Percentiles rank a stretch among this genome's conserved stretches.
phyloP scores from a whole-genome alignment of 129 eudicot genomes.

The Glebionis coronaria region DNA sequence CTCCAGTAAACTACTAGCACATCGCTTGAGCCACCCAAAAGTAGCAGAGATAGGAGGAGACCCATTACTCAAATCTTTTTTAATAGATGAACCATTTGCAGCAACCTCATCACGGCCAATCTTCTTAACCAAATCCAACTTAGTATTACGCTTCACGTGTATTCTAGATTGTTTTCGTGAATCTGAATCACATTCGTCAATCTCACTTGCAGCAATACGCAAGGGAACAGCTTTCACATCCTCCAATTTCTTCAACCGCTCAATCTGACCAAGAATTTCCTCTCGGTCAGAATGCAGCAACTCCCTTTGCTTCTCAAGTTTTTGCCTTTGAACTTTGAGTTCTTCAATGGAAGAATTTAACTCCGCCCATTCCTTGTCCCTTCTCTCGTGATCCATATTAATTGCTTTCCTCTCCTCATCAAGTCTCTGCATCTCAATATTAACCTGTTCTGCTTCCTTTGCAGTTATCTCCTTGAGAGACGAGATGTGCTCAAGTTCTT shows the following conservation, averaged over 20 bases:
- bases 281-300: constrained; percentile 64
- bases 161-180: constrained; percentile 34
- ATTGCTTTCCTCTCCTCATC: constrained; percentile 68
- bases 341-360: constrained; percentile 66
- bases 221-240: constrained; percentile 49
- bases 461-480: constrained; percentile 60
- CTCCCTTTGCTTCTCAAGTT: constrained; percentile 88
- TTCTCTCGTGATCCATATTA: constrained; percentile 68
- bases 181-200: constrained; percentile 35
- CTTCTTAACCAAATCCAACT: constrained; percentile 23
- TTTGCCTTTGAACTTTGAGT: constrained; percentile 74
- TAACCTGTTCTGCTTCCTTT: constrained; percentile 73
- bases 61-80: constrained; percentile 33
- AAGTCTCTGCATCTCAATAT: constrained; percentile 60
- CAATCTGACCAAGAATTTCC: constrained; percentile 70
- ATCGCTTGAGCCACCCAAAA: constrained; percentile 81
- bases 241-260: constrained; percentile 68
- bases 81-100: constrained; percentile 28
- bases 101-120: constrained; percentile 29
- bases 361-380: constrained; percentile 91
- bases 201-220: constrained; percentile 42
- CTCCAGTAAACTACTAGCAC: constrained; percentile 77
- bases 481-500: constrained; percentile 58
- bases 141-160: constrained; percentile 30
- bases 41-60: constrained; percentile 66